A percentile compares a stretch with the other conserved stretches of the same genome.
These are phyloP conservation scores for Blakeslea trispora DNA, from an alignment of 371 early-diverging fungal species.

Conservation along the genomic window DNA sequence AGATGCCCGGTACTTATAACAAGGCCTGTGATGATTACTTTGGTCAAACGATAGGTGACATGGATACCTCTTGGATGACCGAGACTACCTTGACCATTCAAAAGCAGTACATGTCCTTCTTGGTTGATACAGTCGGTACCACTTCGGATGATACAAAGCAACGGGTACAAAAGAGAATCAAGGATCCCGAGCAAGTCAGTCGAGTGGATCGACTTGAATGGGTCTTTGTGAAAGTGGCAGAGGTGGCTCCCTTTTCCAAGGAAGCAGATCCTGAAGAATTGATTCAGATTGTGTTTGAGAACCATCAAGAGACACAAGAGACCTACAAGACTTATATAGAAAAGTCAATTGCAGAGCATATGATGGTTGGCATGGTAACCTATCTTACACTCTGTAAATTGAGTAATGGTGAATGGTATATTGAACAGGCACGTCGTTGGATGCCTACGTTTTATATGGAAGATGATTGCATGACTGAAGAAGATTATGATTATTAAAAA, in stretches of 20 bases:
- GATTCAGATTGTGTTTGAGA: slow-evolving; percentile 20
- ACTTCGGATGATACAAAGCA: slow-evolving; percentile 15
- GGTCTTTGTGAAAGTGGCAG: slow-evolving; percentile 29
- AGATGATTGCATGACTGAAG: slow-evolving; percentile 35
- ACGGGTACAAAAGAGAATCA: slow-evolving; percentile 19
- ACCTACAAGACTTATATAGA: slow-evolving; percentile 31
- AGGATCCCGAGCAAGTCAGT: slow-evolving; percentile 13
- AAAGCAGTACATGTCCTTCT: slow-evolving; percentile 29
- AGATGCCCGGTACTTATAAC: slow-evolving; percentile 50
- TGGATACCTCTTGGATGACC: slow-evolving; percentile 35
- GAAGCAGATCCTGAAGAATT: slow-evolving; percentile 6
- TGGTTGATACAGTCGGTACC: slow-evolving; percentile 25
- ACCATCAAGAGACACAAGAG: slow-evolving; percentile 21
- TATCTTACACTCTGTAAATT: slow-evolving; percentile 37
- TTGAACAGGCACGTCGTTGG: slow-evolving; percentile 34
- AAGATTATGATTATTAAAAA: slow-evolving; percentile 26
- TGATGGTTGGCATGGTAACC: slow-evolving; percentile 40
- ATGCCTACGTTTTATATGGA: slow-evolving; percentile 52
- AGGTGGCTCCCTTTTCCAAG: slow-evolving; percentile 7
- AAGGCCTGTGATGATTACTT: slow-evolving; percentile 50
- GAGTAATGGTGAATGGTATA: slow-evolving; percentile 45
- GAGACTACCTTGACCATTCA: slow-evolving; percentile 22
- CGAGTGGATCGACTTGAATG: slow-evolving; percentile 23
- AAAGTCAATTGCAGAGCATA: slow-evolving; percentile 27
- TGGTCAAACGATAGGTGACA: slow-evolving; percentile 30